A percentile compares a stretch with the other conserved stretches of the same genome.
Conservation (phyloP, 768 basidiomycete species). For the Gautieria morchelliformis region DNA sequence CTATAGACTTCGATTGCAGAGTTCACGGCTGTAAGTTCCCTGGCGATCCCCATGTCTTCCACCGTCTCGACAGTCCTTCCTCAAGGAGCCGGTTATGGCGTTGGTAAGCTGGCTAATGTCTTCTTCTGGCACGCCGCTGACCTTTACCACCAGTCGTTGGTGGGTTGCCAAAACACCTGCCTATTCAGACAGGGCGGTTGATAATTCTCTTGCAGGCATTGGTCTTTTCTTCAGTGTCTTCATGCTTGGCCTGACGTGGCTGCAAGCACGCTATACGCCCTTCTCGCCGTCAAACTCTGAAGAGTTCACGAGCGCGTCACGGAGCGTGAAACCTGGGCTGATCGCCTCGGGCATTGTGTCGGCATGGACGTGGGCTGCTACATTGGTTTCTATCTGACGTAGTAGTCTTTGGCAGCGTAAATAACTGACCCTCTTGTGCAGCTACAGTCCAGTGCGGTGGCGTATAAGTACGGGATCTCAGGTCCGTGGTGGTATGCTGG, state of each 20-base stretch:
- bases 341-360: conserved; percentile 90
- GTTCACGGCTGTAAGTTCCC: neutral
- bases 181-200: neutral
- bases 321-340: conserved; percentile 82
- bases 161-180: conserved; percentile 15
- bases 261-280: conserved; percentile 78
- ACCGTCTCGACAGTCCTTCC: conserved; percentile 37
- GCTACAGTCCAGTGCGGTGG: conserved; percentile 76
- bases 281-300: conserved; percentile 74
- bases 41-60: conserved; percentile 6
- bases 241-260: conserved; percentile 66
- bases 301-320: conserved; percentile 74
- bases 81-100: conserved; percentile 80
- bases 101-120: conserved; percentile 36
- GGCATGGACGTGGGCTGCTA: conserved; percentile 89
- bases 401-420: conserved; percentile 1
- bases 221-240: conserved; percentile 81
- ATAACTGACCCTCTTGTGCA: conserved; percentile 16
- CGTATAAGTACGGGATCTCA: conserved; percentile 77
- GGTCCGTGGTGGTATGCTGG: conserved; percentile 91
- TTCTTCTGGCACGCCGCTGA: too few relatives aligned
- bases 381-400: conserved; percentile 35
- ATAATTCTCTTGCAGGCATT: conserved; percentile 43
- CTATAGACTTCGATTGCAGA: too few relatives aligned
- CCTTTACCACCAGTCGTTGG: conserved; percentile 35